A percentile compares a stretch with the other conserved stretches of the same genome.
These are phyloP conservation scores for Aquilaria malaccensis DNA, from an alignment of 345 rosid species.

Conservation along the genomic window DNA sequence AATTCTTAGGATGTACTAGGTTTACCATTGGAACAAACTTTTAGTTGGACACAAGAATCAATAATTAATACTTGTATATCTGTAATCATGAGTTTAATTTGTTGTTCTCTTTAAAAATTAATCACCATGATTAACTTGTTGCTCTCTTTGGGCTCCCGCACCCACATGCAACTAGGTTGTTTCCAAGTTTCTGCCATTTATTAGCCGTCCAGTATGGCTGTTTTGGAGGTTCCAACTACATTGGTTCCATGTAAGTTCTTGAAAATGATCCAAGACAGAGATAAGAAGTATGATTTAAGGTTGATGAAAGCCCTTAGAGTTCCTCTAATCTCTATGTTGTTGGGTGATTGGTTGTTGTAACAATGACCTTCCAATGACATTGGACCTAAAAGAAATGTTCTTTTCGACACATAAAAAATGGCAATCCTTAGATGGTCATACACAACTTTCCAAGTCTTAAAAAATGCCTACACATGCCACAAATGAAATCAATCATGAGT, in stretches of 20 bases:
- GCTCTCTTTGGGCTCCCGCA: slow-evolving; percentile 5
- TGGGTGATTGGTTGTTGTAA: slow-evolving; percentile 19
- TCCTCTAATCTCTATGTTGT: slow-evolving; percentile 24
- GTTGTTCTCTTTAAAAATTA: neutral
- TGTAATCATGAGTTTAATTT: too few relatives aligned
- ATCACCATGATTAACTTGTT: slow-evolving; percentile 28
- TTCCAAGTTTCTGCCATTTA: slow-evolving; percentile 40
- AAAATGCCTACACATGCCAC: slow-evolving; percentile 20
- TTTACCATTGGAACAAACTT: too few relatives aligned
- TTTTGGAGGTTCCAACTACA: slow-evolving; percentile 16
- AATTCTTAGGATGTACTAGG: too few relatives aligned
- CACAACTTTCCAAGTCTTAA: slow-evolving; percentile 32
- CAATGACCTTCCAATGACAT: slow-evolving; percentile 33
- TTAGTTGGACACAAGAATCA: too few relatives aligned
- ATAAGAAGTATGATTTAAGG: slow-evolving; percentile 13
- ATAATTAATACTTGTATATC: too few relatives aligned
- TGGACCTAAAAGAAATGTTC: slow-evolving; percentile 27
- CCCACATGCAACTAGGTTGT: slow-evolving; percentile 22
- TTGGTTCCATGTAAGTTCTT: slow-evolving; percentile 16
- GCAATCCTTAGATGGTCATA: slow-evolving; percentile 21
- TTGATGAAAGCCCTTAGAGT: slow-evolving; percentile 24
- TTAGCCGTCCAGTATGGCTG: slow-evolving; percentile 28
- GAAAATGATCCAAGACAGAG: slow-evolving; percentile 31
- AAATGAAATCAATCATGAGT: too few relatives aligned
- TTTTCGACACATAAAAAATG: slow-evolving; percentile 23